A percentile compares a stretch with the other conserved stretches of the same genome.
phyloP scores from a whole-genome alignment of 1,284 basidiomycete species.

The Ganoderma leucocontextum region DNA sequence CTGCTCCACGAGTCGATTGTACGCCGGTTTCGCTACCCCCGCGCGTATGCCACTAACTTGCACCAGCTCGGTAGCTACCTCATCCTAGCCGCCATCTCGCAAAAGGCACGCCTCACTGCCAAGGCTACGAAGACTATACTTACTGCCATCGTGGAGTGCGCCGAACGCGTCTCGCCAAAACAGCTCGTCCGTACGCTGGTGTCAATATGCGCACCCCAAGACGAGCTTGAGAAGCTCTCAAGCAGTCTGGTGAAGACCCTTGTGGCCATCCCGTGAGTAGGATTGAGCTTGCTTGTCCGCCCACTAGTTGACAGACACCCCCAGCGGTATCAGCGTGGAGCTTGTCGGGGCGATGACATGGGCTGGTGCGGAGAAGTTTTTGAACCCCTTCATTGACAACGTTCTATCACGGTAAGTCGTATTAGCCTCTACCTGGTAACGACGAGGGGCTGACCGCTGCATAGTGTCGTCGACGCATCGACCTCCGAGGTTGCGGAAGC shows the following conservation, averaged over 20 bases:
- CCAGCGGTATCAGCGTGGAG: conserved; percentile 60
- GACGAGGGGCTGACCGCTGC: background rate
- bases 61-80: conserved; percentile 77
- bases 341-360: conserved; percentile 52
- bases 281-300: background rate
- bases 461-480: conserved; percentile 51
- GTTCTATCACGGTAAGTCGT: conserved; percentile 53
- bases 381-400: conserved; percentile 59
- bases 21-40: conserved; percentile 37
- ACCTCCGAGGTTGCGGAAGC: conserved; percentile 52
- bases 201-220: conserved; percentile 67
- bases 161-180: conserved; percentile 53
- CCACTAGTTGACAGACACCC: background rate
- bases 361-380: conserved; percentile 65
- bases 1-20: conserved; percentile 62
- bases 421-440: background rate
- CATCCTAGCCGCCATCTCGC: conserved; percentile 71
- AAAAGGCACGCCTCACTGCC: conserved; percentile 63
- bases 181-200: conserved; percentile 68
- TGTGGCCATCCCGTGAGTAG: conserved; percentile 54
- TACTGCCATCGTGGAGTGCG: conserved; percentile 60
- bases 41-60: background rate
- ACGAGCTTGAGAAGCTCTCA: conserved; percentile 55
- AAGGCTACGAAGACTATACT: conserved; percentile 68
- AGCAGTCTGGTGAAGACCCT: conserved; percentile 51